Conservation (phyloP, 345 rosid genomes). For the Lepidium sativum region DNA sequence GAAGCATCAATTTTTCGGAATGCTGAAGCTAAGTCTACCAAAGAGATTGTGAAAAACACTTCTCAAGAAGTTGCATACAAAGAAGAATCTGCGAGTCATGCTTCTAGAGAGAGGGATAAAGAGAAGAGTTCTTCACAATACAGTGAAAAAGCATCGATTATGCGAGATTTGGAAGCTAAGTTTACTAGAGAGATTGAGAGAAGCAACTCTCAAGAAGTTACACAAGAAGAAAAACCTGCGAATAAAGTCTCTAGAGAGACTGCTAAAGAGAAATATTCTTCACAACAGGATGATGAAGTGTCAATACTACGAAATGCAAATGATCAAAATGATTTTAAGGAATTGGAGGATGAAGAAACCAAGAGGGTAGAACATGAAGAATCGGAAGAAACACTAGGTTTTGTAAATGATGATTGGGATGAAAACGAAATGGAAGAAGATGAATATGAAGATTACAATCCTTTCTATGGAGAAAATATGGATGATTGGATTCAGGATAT, state of each 20-base stretch:
- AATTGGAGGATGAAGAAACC: background rate
- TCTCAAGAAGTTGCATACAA: background rate
- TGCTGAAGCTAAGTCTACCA: background rate
- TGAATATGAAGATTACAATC: conserved; percentile 14
- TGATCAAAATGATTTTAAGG: background rate
- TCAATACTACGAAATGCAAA: background rate
- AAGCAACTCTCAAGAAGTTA: background rate
- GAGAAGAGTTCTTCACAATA: background rate
- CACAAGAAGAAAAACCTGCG: background rate
- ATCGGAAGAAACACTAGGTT: background rate
- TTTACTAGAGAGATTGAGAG: background rate
- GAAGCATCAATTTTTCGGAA: background rate
- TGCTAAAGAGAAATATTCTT: background rate
- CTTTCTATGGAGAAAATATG: conserved; percentile 15
- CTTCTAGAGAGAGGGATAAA: background rate
- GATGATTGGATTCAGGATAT: conserved; percentile 70
- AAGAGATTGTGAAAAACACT: background rate
- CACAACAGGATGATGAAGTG: background rate
- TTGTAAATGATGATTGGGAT: conserved; percentile 32
- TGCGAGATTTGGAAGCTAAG: background rate
- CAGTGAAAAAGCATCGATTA: background rate
- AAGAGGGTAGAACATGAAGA: background rate
- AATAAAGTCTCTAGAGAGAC: background rate
- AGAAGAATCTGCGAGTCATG: background rate
- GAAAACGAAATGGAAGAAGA: conserved; percentile 33